Percentiles rank a stretch among this genome's conserved stretches.
These are phyloP conservation scores for Brassica carinata DNA, from an alignment of 345 rosid genomes.

Conservation along the genomic window DNA sequence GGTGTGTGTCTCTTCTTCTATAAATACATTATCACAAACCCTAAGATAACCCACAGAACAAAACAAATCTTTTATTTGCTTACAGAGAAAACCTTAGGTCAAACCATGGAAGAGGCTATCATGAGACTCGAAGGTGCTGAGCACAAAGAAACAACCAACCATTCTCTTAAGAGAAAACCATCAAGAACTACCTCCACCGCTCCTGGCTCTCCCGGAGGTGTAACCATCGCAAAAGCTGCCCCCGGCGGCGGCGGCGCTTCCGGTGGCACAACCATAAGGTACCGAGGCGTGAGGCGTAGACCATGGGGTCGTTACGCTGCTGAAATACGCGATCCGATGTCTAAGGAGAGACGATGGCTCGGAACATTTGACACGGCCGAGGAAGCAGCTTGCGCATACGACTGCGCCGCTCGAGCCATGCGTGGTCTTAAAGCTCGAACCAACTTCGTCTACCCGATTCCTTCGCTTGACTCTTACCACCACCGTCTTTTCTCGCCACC, in stretches of 20 bases:
- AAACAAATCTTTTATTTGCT: neutral
- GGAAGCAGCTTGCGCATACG: slow-evolving; percentile 97
- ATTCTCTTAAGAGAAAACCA: slow-evolving; percentile 35
- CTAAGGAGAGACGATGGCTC: slow-evolving; percentile 93
- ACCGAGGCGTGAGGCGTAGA: slow-evolving; percentile 92
- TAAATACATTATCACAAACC: slow-evolving; percentile 32
- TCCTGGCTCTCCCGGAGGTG: slow-evolving; percentile 26
- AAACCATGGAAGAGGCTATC: slow-evolving; percentile 39
- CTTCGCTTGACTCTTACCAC: slow-evolving; percentile 36
- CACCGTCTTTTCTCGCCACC: slow-evolving; percentile 39
- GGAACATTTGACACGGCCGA: slow-evolving; percentile 98
- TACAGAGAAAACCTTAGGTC: neutral
- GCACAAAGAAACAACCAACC: slow-evolving; percentile 18
- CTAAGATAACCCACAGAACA: neutral
- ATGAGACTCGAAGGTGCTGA: slow-evolving; percentile 39
- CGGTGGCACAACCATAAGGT: slow-evolving; percentile 58
- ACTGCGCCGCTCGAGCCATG: slow-evolving; percentile 91
- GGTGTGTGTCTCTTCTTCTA: neutral
- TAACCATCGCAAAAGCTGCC: slow-evolving; percentile 40
- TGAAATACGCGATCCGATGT: slow-evolving; percentile 89
- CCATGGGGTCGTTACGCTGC: slow-evolving; percentile 99
- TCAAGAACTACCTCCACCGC: slow-evolving; percentile 31
- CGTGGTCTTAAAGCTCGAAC: slow-evolving; percentile 93
- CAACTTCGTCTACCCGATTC: slow-evolving; percentile 73
- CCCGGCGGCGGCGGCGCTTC: slow-evolving; percentile 44